Evolutionary conservation across 805 yeast genomes (phyloP).

Genomic region (Starmerella tilneyi): DNA sequence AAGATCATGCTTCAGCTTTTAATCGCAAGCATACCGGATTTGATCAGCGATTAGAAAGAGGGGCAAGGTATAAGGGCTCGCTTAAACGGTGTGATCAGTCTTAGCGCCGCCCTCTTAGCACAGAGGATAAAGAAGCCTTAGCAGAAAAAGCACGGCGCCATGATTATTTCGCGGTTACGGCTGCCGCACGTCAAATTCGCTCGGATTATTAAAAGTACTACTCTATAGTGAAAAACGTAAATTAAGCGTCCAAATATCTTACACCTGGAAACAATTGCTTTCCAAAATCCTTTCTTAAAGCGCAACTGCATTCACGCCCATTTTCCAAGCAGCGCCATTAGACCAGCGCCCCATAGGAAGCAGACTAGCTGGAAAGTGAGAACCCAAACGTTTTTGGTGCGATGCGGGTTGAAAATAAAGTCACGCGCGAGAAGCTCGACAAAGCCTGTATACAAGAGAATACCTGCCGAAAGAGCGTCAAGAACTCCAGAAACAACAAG

Average conservation of each 20-base stretch:
- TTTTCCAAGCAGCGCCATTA: constrained; percentile 65
- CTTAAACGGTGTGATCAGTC: neutral
- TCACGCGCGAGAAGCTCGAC: constrained; percentile 70
- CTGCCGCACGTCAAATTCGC: too few species aligned
- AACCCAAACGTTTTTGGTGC: constrained; percentile 37
- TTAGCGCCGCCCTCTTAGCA: too few species aligned
- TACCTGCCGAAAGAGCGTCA: constrained; percentile 63
- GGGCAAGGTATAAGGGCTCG: neutral
- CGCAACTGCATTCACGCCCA: constrained; percentile 46
- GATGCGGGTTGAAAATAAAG: constrained; percentile 41
- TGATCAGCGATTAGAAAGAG: neutral
- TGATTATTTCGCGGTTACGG: too few species aligned
- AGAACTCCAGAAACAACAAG: constrained; percentile 52
- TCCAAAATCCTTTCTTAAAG: neutral
- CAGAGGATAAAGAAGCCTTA: too few species aligned
- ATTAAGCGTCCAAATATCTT: too few species aligned
- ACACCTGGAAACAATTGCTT: neutral
- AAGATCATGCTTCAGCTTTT: neutral
- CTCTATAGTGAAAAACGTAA: too few species aligned
- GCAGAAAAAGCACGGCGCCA: too few species aligned
- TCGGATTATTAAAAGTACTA: too few species aligned
- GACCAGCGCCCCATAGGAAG: constrained; percentile 49
- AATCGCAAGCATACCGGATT: neutral
- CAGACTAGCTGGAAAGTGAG: constrained; percentile 36
- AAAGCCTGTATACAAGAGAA: constrained; percentile 58